Base-by-base conservation (phyloP, 306 rosid species). In the Glycine tomentella region DNA sequence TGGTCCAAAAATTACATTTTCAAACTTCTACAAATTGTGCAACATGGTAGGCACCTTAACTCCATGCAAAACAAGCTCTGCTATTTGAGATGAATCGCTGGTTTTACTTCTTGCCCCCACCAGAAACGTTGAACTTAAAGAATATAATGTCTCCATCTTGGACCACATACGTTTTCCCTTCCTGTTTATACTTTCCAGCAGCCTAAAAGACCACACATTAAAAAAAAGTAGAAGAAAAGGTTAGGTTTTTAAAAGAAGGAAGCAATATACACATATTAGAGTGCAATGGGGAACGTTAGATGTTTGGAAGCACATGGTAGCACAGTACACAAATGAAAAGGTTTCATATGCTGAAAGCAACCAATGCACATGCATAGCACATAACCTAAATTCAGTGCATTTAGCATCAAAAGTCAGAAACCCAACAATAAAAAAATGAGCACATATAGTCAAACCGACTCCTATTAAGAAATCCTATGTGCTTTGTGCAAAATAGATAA, bases 91-190 rank as follows among this genome's bases (percentile, higher is more conserved):
- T 7, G 45, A 76, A 51, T 64, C 49, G 68, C 63, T 34, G 48
- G 84, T 68, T 85, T 93, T 87, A 96, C 89, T 96, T 96, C 89
- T 96, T 93, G 6, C 99, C 99, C 45, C 99, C 98, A 9, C 99
- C 98, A 20, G 99, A 96, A 62, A 96, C 97, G 44, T 96, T 96
- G 59, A 96, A 96, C 87, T 96, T 96, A 83, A 96, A 96, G 83
- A 96, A 92, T 84, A 93, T 93, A 3, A 96, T 51, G 84, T 93
- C 99, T 17, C 90, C 99, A 82, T 96, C 99, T 88, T 92, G 98
- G 68, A 96, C 98, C 70, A 93, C 91, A 56, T 93, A 96, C 0
- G 98, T 93, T 87, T 96, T 96, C 4, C 99, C 99, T 80, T 96
- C 99, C 76, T 93, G 99, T 75, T 82, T 93, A 84, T 96, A 96